Evolutionary conservation across 2,329 filamentous ascomycete species (phyloP), one percentile per base, ranked within the genome.

Genomic region (Stagonosporopsis rhizophila): DNA sequence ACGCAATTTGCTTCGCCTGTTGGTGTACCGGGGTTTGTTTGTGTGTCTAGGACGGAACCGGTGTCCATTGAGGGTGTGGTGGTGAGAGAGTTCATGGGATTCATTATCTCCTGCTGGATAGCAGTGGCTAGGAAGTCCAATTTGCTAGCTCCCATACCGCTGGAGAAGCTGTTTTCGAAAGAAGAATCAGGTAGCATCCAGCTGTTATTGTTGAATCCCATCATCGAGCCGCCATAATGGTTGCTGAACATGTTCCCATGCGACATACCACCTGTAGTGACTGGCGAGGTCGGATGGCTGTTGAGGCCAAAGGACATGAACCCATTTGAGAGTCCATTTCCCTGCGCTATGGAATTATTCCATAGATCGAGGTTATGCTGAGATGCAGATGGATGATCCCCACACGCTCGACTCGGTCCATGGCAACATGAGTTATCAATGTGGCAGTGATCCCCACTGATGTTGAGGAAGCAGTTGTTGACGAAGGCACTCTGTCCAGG

Each of bases 341-440:
- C 65, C 34, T 66, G 60, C 5, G 64, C 60, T 7, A 69, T 61
- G 12, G 70, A 71, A 6, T 61, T 60, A 38, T 67, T 67, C 70
- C 69, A 73, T 1, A 69, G 23, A 20, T 72, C 64, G 8, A 70
- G 56, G 17, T 70, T 62, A 3, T 64, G 58, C 37, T 67, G 62
- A 23, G 70, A 61, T n/a, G 65, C 63, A 19, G 59, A 64, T 9
- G 66, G 62, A 30, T 54, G 64, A n/a, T 74, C 68, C 32, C 67
- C 70, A 52, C 71, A 73, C 15, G 65, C 65, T 54, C 68, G 62
- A 34, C 61, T 58, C 9, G 59, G 32, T 2, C 70, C 70, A 62
- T 75, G 73, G 45, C 73, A 75, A 44, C 73, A 75, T 14, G 71
- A 68, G 45, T 74, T 70, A 55, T 72, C 68, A 25, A 73, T 67